These are phyloP conservation scores for Tulasnella sp. DNA, from an alignment of 768 basidiomycete species.

Conservation along the genomic window DNA sequence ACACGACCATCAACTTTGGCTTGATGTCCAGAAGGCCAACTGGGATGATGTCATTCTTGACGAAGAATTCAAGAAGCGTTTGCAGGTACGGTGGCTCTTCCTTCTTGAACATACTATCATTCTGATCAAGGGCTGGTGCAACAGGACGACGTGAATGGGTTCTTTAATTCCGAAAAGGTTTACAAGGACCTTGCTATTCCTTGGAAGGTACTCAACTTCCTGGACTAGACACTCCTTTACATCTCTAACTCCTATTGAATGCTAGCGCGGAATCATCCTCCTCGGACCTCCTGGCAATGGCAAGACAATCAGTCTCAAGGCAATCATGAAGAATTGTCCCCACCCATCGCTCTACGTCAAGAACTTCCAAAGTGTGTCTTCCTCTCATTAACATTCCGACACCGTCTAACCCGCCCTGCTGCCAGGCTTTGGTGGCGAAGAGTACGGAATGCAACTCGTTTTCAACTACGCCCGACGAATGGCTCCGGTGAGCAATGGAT, in stretches of 20 bases:
- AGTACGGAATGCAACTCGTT: slow-evolving; percentile 54
- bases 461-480: slow-evolving; percentile 62
- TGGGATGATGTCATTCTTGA: slow-evolving; percentile 73
- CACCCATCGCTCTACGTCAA: slow-evolving; percentile 67
- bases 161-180: slow-evolving; percentile 64
- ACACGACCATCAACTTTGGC: slow-evolving; percentile 56
- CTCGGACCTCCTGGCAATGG: slow-evolving; percentile 81
- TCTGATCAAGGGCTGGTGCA: background rate
- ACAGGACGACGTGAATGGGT: slow-evolving; percentile 62
- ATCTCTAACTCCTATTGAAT: background rate
- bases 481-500: slow-evolving; percentile 25
- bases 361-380: slow-evolving; percentile 56
- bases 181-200: slow-evolving; percentile 71
- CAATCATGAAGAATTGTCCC: slow-evolving; percentile 68
- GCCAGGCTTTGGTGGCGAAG: slow-evolving; percentile 53
- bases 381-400: background rate
- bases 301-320: slow-evolving; percentile 75
- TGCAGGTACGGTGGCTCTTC: slow-evolving; percentile 35
- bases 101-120: background rate
- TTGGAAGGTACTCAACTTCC: slow-evolving; percentile 57
- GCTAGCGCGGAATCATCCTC: slow-evolving; percentile 72
- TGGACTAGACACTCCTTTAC: slow-evolving; percentile 11
- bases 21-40: slow-evolving; percentile 51
- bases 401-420: background rate
- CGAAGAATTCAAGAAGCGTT: slow-evolving; percentile 52